Percentiles rank a stretch among this genome's conserved stretches.
These are phyloP conservation scores for Maudiozyma bulderi DNA, from an alignment of 805 yeast species.

Conservation along the genomic window DNA sequence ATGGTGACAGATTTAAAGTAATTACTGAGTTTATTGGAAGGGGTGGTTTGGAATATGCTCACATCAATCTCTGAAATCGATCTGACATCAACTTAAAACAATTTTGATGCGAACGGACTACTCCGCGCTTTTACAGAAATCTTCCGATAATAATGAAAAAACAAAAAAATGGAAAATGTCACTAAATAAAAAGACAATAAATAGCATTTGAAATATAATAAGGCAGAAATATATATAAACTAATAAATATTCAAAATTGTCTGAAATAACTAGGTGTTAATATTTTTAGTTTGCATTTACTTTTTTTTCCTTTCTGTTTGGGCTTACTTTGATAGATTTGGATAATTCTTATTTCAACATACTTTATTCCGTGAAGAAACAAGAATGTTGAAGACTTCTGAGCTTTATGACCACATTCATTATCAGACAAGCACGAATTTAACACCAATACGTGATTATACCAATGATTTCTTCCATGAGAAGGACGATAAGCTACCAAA, in stretches of 20 bases:
- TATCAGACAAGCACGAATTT: constrained; percentile 17
- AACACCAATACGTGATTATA: constrained; percentile 27
- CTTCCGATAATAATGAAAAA: not conserved
- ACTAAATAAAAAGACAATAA: not conserved
- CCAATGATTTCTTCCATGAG: constrained; percentile 22
- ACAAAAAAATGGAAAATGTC: not conserved
- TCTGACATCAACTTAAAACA: not conserved
- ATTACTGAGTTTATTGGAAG: constrained; percentile 77
- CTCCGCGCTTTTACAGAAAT: not conserved
- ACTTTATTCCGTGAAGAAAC: too few relatives aligned
- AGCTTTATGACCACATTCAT: constrained; percentile 16
- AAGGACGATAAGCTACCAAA: constrained; percentile 19
- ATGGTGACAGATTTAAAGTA: constrained; percentile 58
- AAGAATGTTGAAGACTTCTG: constrained; percentile 23
- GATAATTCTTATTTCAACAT: too few relatives aligned
- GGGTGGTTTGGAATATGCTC: constrained; percentile 61
- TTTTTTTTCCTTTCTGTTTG: too few relatives aligned
- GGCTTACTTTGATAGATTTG: too few relatives aligned
- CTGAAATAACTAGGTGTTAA: too few relatives aligned
- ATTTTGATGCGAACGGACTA: not conserved
- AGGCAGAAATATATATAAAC: too few relatives aligned
- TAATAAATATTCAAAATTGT: too few relatives aligned
- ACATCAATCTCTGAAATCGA: constrained; percentile 1
- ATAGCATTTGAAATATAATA: too few relatives aligned
- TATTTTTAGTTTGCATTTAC: too few relatives aligned